Evolutionary conservation across 345 rosid genomes (phyloP).

Genomic region (Erodium maritimum): DNA sequence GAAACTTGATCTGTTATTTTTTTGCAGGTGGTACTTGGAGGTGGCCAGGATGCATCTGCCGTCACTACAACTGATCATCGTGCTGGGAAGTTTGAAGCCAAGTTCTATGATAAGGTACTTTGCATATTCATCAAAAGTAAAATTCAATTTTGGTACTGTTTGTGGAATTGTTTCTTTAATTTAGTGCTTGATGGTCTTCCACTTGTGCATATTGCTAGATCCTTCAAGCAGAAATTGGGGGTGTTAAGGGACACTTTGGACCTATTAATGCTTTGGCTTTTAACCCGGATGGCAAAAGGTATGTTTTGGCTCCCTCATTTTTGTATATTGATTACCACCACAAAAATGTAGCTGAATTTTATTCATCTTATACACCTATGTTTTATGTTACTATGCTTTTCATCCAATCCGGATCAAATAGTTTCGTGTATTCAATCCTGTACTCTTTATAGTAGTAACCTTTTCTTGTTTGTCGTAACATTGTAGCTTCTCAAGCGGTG

Average conservation of each 20-base stretch:
- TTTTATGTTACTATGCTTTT: no score
- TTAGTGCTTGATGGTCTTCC: background rate
- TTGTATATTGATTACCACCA: no score
- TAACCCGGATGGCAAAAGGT: constrained; percentile 95
- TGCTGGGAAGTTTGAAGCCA: constrained; percentile 97
- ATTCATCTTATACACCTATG: no score
- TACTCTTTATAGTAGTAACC: no score
- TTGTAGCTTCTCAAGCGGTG: constrained; percentile 86
- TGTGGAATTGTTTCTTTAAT: background rate
- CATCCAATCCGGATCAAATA: no score
- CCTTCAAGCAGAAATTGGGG: constrained; percentile 84
- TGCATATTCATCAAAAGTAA: background rate
- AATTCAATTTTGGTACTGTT: background rate
- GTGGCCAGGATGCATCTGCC: constrained; percentile 96
- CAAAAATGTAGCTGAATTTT: no score
- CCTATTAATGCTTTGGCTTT: constrained; percentile 94
- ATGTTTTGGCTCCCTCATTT: constrained; percentile 6
- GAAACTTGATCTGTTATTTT: constrained; percentile 7
- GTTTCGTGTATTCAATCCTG: no score
- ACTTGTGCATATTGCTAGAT: constrained; percentile 24
- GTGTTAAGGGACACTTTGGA: constrained; percentile 97
- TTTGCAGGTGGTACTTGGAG: constrained; percentile 86
- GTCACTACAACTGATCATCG: constrained; percentile 96
- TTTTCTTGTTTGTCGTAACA: background rate
- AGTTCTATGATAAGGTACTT: constrained; percentile 70